Evolutionary conservation across 2,329 filamentous ascomycete genomes (phyloP).

Genomic region (Tolypocladium paradoxum): DNA sequence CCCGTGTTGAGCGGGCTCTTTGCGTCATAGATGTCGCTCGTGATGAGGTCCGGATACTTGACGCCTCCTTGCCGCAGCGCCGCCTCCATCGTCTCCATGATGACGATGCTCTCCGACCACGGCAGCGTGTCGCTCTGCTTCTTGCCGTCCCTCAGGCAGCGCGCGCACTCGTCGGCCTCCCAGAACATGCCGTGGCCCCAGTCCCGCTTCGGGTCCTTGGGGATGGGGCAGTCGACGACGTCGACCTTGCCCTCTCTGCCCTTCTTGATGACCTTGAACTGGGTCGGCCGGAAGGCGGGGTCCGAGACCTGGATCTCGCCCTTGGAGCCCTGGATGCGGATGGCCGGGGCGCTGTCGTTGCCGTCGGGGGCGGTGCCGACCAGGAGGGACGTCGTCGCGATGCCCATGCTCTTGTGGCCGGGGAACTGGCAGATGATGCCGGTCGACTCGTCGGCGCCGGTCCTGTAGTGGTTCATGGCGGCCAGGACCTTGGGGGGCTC

Average conservation of each 20-base stretch:
- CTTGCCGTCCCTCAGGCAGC: slow-evolving; percentile 65
- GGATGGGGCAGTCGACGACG: slow-evolving; percentile 42
- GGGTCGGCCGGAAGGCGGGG: slow-evolving; percentile 57
- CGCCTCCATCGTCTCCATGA: slow-evolving; percentile 66
- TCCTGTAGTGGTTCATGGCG: slow-evolving; percentile 61
- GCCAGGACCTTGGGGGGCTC: slow-evolving; percentile 57
- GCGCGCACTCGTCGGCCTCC: slow-evolving; percentile 72
- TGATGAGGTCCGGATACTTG: slow-evolving; percentile 43
- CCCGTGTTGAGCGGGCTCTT: slow-evolving; percentile 53
- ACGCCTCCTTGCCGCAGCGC: slow-evolving; percentile 42
- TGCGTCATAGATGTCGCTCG: slow-evolving; percentile 45
- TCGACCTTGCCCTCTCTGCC: slow-evolving; percentile 36
- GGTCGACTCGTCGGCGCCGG: slow-evolving; percentile 69
- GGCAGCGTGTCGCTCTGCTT: slow-evolving; percentile 63
- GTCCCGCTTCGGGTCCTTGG: slow-evolving; percentile 33
- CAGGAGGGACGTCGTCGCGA: slow-evolving; percentile 58
- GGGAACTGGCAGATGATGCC: slow-evolving; percentile 70
- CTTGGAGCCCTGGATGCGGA: slow-evolving; percentile 69
- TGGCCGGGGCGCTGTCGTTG: slow-evolving; percentile 50
- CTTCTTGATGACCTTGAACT: slow-evolving; percentile 52
- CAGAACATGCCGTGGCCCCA: slow-evolving; percentile 80
- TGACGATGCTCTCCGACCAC: slow-evolving; percentile 65
- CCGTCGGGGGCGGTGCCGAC: slow-evolving; percentile 51
- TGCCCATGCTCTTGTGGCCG: slow-evolving; percentile 53
- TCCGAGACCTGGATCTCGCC: slow-evolving; percentile 76